These are phyloP conservation scores for Albophoma yamanashiensis DNA, from an alignment of 2,329 filamentous ascomycete species.

Conservation along the genomic window DNA sequence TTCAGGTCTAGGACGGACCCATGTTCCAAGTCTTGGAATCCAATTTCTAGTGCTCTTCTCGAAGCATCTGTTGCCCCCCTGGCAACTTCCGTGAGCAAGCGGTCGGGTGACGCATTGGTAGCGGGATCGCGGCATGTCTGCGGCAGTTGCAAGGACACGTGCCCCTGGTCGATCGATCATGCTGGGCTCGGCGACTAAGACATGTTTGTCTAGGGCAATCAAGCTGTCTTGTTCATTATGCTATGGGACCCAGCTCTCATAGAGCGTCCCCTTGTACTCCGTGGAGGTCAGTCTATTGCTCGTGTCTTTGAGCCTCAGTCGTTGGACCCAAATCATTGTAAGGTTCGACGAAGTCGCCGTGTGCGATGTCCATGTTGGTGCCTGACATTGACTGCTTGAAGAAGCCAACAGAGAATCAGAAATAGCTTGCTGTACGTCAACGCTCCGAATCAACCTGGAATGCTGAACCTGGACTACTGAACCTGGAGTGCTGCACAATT, in stretches of 20 bases:
- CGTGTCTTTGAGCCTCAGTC: no score
- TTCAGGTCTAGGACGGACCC: not conserved
- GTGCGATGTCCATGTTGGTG: no score
- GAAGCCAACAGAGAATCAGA: no score
- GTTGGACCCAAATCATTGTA: no score
- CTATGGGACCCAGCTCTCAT: not conserved
- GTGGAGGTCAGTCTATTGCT: no score
- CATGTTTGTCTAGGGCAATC: not conserved
- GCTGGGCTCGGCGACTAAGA: not conserved
- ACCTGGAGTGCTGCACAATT: no score
- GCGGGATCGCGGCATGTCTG: not conserved
- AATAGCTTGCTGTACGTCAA: no score
- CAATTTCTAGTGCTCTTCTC: not conserved
- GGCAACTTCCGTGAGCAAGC: not conserved
- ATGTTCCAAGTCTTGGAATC: not conserved
- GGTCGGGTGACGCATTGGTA: not conserved
- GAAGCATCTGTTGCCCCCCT: not conserved
- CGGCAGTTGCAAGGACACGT: not conserved
- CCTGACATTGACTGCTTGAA: no score
- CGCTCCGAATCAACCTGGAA: no score
- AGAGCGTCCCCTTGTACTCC: not conserved
- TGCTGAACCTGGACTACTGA: no score
- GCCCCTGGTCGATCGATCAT: not conserved
- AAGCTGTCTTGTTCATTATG: not conserved
- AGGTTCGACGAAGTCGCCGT: no score